Base-by-base conservation (phyloP, 2,329 filamentous ascomycete genomes). In the Aureobasidium mangrovei region DNA sequence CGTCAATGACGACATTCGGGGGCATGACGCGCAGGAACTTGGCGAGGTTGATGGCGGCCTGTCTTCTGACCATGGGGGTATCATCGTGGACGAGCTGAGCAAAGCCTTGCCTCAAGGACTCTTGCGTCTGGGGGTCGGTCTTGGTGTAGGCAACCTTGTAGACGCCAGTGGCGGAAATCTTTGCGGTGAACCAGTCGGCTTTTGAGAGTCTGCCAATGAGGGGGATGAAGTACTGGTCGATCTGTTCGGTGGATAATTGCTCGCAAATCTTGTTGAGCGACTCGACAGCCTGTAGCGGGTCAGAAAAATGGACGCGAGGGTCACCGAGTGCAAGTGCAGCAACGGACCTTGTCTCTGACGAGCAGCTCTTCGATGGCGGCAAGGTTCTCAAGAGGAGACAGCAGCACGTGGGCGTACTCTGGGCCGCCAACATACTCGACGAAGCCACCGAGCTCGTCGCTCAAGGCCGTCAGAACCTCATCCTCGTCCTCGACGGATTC, bases 131-230 rank as follows among this genome's bases (percentile, higher is more conserved):
- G 49, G 85, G 80, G 54, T 89, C 86, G 57, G 93, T 89, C 77
- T 94, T 95, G 65, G 84, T 86, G 77, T 98, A 98, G 60, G 93
- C 91, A 46, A 84, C 82, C 69, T 88, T 93, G 77, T 91, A 98
- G 59, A 98, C 85, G 59, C 93, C 93, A 61, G 91, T 95, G 59
- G 91, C 93, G 32, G 93, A 98, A 61, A 98, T 93, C 76, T 97
- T 98, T 61, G 93, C 97, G 56, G 93, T 98, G 73, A 98, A 98
- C 93, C 93, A 98, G 75, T 98, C 93, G 73, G 93, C 93, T 80
- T 97, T 98, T 61, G 93, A 94, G 58, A 98, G 87, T 68, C 93
- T 89, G 67, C 95, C 82, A 57, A 91, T 91, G 67, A 98, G 85
- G 59, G 93, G 93, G 63, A 98, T 91, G 75, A 97, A 97, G 74